phyloP scores from a whole-genome alignment of 257 asterid species.

The Orobanche coerulescens region DNA sequence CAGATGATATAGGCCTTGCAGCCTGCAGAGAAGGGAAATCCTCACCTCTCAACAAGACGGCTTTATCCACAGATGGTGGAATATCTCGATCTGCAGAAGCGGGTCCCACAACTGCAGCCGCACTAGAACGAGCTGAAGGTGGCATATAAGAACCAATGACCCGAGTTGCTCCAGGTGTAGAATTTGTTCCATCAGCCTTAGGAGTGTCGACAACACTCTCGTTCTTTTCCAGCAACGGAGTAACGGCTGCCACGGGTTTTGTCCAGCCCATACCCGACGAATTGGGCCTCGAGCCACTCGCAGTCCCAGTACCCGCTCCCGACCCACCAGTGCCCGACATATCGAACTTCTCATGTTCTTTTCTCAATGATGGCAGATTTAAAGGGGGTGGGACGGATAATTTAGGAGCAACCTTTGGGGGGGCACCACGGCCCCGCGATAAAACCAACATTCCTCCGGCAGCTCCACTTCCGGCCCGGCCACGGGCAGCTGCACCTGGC shows the following conservation, averaged over 20 bases:
- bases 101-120: slow-evolving; percentile 29
- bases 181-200: slow-evolving; percentile 33
- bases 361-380: slow-evolving; percentile 92
- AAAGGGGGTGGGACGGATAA: slow-evolving; percentile 93
- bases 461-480: slow-evolving; percentile 50
- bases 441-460: slow-evolving; percentile 88
- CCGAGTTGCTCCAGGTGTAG: slow-evolving; percentile 35
- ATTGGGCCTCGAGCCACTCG: slow-evolving; percentile 65
- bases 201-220: slow-evolving; percentile 32
- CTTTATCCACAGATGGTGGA: slow-evolving; percentile 41
- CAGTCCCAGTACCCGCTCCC: slow-evolving; percentile 52
- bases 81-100: slow-evolving; percentile 36
- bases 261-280: slow-evolving; percentile 95
- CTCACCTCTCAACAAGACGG: slow-evolving; percentile 86
- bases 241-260: slow-evolving; percentile 43
- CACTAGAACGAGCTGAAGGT: slow-evolving; percentile 61
- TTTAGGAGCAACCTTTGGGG: slow-evolving; percentile 63
- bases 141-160: slow-evolving; percentile 60
- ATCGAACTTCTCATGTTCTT: slow-evolving; percentile 84
- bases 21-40: slow-evolving; percentile 96
- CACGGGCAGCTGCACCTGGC: slow-evolving; percentile 41
- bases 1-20: slow-evolving; percentile 67
- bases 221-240: slow-evolving; percentile 38
- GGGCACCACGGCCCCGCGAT: slow-evolving; percentile 48
- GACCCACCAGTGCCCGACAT: slow-evolving; percentile 46